Conservation (phyloP, 2,329 filamentous ascomycete genomes). For the Thyridium curvatum region DNA sequence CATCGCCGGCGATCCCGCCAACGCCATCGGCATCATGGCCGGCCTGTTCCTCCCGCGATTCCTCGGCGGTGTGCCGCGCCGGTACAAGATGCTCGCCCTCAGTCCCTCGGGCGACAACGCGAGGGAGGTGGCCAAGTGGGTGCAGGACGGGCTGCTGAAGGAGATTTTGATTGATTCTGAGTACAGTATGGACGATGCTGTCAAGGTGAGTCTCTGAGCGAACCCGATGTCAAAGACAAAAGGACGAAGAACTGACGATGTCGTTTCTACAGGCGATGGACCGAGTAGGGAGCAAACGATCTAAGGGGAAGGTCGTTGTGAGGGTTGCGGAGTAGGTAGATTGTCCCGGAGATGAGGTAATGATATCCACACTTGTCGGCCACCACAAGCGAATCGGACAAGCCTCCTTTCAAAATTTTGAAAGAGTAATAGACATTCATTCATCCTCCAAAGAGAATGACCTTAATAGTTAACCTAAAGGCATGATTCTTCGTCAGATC, state of each 20-base stretch:
- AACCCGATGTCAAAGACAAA: neutral
- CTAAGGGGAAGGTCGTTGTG: conserved; percentile 25
- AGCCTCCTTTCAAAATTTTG: too few relatives aligned
- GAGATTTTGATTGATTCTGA: conserved; percentile 22
- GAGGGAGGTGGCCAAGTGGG: conserved; percentile 16
- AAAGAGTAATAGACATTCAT: too few relatives aligned
- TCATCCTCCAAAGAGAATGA: too few relatives aligned
- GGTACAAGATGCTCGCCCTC: conserved; percentile 21
- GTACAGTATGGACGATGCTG: conserved; percentile 18
- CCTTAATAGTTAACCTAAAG: too few relatives aligned
- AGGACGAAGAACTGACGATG: neutral
- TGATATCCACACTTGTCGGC: too few relatives aligned
- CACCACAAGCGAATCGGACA: too few relatives aligned
- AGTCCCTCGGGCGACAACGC: conserved; percentile 17
- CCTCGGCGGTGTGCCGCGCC: conserved; percentile 22
- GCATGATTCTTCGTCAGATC: too few relatives aligned
- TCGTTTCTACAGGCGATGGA: conserved; percentile 18
- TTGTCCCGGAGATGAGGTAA: too few relatives aligned
- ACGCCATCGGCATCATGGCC: conserved; percentile 13
- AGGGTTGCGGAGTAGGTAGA: conserved; percentile 36
- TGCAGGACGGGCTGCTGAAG: conserved; percentile 17
- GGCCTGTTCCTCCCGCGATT: conserved; percentile 20
- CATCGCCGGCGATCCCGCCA: conserved; percentile 17
- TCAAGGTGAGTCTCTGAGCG: conserved; percentile 15
- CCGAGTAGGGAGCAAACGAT: conserved; percentile 19